Evolutionary conservation across 2,329 filamentous ascomycete genomes (phyloP).

Genomic region (Colletotrichum aenigma): DNA sequence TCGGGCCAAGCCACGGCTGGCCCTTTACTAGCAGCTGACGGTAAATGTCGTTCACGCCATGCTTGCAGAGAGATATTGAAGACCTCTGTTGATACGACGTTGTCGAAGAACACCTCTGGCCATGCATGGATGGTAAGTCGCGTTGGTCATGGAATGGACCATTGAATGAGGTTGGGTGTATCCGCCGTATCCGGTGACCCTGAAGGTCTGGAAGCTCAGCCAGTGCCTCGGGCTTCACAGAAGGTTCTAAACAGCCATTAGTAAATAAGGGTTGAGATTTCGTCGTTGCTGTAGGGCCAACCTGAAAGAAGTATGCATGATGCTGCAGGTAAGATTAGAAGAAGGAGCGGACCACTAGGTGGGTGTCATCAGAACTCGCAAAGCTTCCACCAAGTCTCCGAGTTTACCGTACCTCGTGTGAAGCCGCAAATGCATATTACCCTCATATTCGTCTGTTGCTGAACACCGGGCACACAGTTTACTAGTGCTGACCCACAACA

Average conservation of each 20-base stretch:
- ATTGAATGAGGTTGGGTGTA: accelerated
- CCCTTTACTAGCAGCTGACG: background rate
- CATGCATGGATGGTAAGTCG: background rate
- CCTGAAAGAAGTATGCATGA: background rate
- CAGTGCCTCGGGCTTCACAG: accelerated
- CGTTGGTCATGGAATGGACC: background rate
- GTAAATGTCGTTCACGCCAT: background rate
- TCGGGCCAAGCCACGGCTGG: background rate
- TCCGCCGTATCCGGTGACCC: background rate
- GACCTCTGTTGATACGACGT: background rate
- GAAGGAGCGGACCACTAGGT: background rate
- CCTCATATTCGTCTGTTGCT: background rate
- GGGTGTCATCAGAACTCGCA: background rate
- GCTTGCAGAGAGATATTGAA: background rate
- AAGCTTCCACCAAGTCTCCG: background rate
- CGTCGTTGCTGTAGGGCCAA: background rate
- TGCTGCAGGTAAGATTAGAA: background rate
- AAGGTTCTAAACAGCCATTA: accelerated
- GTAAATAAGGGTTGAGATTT: background rate
- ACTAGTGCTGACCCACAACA: background rate
- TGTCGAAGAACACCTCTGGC: background rate
- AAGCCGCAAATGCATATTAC: background rate
- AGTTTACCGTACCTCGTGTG: accelerated
- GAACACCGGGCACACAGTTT: accelerated
- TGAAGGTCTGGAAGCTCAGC: background rate